Base-by-base conservation (phyloP, 2,329 filamentous ascomycete genomes). In the Ciborinia camelliae region DNA sequence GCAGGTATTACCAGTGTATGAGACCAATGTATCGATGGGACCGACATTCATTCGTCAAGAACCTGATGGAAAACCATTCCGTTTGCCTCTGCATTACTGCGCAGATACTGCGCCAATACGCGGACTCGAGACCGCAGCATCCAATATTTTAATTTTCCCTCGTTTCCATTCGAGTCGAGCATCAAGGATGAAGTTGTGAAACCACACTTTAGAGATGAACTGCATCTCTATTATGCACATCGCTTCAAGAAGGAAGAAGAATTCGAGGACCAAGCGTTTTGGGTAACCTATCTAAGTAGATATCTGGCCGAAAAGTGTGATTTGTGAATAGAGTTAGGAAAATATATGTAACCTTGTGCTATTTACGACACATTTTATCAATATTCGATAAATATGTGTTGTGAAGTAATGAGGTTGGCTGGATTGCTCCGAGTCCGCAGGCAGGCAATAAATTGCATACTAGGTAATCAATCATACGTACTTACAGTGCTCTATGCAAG, bases 331-430 rank as follows among this genome's bases (percentile, higher is more conserved):
- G 8, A 1, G 10, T 20, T 18, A 8, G 10, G 41, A 37, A 1
- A 14, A 54, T 12, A n/a, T 55, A 23, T 45, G 54, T 57, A 43
- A 54, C 23, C 53, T 28, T 20, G 7, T 45, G n/a, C 3, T 57
- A 32, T 57, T 12, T 32, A 45, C 26, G 28, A 45, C 39, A 32
- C 54, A 32, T 32, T 32, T 45, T 23, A 58, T 45, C 54, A 45
- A 58, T 58, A 58, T 58, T 58, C 39, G 54, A 58, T 45, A 45
- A 37, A 58, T 58, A 58, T 58, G 39, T 45, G 39, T 45, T n/a
- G 54, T 58, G 39, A 58, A 58, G 39, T 58, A 45, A 45, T 45
- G 54, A 58, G 54, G 54, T 58, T 58, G 54, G 39, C 54, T 45
- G 39, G 23, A 58, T 58, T 18, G 39, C 18, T 23, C 54, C 54